A percentile compares a stretch with the other conserved stretches of the same genome.
phyloP scores from a whole-genome alignment of 2,329 filamentous ascomycete genomes.

The Chaetothyriales sp. region DNA sequence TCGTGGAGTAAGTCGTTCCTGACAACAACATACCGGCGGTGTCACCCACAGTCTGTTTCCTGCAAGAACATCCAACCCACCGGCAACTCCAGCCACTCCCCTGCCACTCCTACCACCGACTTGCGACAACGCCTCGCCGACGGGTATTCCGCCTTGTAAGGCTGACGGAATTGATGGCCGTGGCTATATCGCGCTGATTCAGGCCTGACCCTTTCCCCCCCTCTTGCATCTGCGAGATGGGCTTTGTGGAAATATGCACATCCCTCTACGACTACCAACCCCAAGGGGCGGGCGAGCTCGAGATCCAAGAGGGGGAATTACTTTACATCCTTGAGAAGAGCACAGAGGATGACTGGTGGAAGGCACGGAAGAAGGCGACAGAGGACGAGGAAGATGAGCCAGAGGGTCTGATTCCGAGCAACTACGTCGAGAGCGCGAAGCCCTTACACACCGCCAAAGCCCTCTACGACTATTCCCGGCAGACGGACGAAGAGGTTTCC shows the following conservation, averaged over 20 bases:
- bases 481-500: slow-evolving; percentile 95
- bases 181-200: not conserved
- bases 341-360: slow-evolving; percentile 79
- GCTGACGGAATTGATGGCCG: not conserved
- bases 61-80: not conserved
- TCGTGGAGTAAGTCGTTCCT: not conserved
- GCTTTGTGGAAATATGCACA: slow-evolving; percentile 80
- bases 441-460: slow-evolving; percentile 62
- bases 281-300: slow-evolving; percentile 72
- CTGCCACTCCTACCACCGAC: not conserved
- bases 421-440: slow-evolving; percentile 77
- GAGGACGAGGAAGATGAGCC: slow-evolving; percentile 81
- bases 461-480: slow-evolving; percentile 94
- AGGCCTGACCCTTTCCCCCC: not conserved
- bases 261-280: slow-evolving; percentile 88
- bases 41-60: not conserved
- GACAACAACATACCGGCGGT: not conserved
- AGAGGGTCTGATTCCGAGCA: slow-evolving; percentile 77
- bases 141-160: not conserved
- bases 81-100: not conserved
- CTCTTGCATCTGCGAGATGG: slow-evolving; percentile 44
- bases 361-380: slow-evolving; percentile 77
- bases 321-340: slow-evolving; percentile 81
- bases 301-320: slow-evolving; percentile 72
- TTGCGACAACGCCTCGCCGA: not conserved